phyloP scores from a whole-genome alignment of 805 yeast genomes.

The Cyberlindnera mycetangii region DNA sequence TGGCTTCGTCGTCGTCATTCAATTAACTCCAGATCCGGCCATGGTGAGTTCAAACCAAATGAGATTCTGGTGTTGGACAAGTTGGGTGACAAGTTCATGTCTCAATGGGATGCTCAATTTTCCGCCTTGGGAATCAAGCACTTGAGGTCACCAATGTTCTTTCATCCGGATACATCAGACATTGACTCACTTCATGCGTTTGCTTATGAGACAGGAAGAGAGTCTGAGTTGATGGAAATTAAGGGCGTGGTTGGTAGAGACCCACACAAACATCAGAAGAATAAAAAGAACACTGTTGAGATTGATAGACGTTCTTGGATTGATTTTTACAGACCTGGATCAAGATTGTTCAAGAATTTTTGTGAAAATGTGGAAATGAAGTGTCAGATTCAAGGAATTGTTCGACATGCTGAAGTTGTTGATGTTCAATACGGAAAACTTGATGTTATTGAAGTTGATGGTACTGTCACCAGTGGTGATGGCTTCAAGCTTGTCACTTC shows the following conservation, averaged over 20 bases:
- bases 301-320: constrained; percentile 42
- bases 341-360: constrained; percentile 37
- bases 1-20: constrained; percentile 33
- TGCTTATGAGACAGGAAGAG: constrained; percentile 34
- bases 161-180: constrained; percentile 44
- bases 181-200: constrained; percentile 42
- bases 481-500: constrained; percentile 35
- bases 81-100: constrained; percentile 31
- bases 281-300: constrained; percentile 23
- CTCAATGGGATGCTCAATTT: constrained; percentile 45
- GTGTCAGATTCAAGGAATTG: constrained; percentile 31
- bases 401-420: constrained; percentile 34
- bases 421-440: constrained; percentile 31
- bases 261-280: constrained; percentile 40
- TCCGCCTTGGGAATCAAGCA: constrained; percentile 39
- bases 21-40: neutral
- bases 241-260: constrained; percentile 42
- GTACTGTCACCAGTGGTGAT: constrained; percentile 25
- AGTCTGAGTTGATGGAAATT: constrained; percentile 39
- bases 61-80: constrained; percentile 39
- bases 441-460: constrained; percentile 16
- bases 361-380: constrained; percentile 35
- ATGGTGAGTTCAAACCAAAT: constrained; percentile 17
- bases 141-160: constrained; percentile 46
- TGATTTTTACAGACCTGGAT: constrained; percentile 44